phyloP scores from a whole-genome alignment of 768 basidiomycete genomes.

The Amanita subjunquillea region DNA sequence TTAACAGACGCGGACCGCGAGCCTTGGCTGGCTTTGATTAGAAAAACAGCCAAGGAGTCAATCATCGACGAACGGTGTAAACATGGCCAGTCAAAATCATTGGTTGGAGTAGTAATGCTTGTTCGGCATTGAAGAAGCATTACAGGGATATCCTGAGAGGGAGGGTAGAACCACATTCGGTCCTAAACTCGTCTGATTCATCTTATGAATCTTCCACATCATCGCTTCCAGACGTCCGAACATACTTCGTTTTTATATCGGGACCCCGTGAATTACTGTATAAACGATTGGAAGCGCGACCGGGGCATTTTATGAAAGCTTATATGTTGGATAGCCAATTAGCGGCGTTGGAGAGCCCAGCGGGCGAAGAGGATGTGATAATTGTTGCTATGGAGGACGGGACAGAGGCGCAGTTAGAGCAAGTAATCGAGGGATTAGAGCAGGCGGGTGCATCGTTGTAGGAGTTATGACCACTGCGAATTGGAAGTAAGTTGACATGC shows the following conservation, averaged over 20 bases:
- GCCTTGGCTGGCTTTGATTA: constrained; percentile 77
- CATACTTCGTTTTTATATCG: constrained; percentile 76
- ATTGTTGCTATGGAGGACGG: constrained; percentile 40
- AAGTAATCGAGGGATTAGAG: constrained; percentile 32
- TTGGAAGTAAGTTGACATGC: too few species aligned
- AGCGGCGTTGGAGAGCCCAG: constrained; percentile 57
- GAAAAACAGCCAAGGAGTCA: constrained; percentile 46
- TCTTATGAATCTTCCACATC: constrained; percentile 9
- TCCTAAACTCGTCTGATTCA: background rate
- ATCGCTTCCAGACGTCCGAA: constrained; percentile 28
- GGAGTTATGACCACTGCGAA: background rate
- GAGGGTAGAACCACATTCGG: constrained; percentile 5
- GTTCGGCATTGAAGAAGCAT: constrained; percentile 71
- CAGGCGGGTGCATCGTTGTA: background rate
- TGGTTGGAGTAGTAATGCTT: constrained; percentile 69
- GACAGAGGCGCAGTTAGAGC: constrained; percentile 46
- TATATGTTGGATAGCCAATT: constrained; percentile 77
- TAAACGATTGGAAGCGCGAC: constrained; percentile 53
- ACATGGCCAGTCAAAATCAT: constrained; percentile 3
- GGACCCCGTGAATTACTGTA: constrained; percentile 44
- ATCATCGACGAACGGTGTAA: constrained; percentile 3
- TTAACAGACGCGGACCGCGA: constrained; percentile 74
- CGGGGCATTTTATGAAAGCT: constrained; percentile 79
- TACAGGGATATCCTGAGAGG: constrained; percentile 84
- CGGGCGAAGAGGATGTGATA: constrained; percentile 59